Conservation (phyloP, 2,329 filamentous ascomycete species). For the Leptodontidium sp. region DNA sequence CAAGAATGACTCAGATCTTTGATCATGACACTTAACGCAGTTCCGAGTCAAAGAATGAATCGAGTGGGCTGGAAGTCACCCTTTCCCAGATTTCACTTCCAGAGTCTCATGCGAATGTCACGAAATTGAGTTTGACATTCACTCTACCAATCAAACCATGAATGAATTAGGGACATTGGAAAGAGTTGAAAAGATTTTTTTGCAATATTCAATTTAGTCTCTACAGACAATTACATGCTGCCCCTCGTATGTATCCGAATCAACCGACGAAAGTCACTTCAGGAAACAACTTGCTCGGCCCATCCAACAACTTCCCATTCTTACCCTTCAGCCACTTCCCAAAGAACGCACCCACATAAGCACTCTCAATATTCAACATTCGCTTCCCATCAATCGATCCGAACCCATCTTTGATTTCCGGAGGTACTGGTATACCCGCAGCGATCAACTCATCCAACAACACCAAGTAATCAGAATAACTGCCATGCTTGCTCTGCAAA, state of each 20-base stretch:
- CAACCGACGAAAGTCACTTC: slow-evolving; percentile 16
- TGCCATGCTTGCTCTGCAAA: slow-evolving; percentile 28
- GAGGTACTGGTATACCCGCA: slow-evolving; percentile 11
- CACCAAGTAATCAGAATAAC: slow-evolving; percentile 35
- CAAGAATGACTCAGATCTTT: no score
- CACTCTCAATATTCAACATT: slow-evolving; percentile 35
- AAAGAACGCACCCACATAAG: slow-evolving; percentile 39
- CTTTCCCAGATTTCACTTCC: no score
- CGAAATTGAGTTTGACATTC: no score
- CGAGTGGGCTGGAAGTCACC: no score
- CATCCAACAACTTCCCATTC: slow-evolving; percentile 16
- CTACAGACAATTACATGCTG: no score
- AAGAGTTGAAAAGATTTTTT: no score
- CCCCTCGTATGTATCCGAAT: not conserved
- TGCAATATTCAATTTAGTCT: no score
- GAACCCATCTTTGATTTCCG: slow-evolving; percentile 18
- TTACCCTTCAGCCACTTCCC: slow-evolving; percentile 33
- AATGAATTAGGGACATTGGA: no score
- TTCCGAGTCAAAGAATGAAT: no score
- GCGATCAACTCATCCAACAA: slow-evolving; percentile 31
- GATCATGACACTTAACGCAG: no score
- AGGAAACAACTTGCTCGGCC: slow-evolving; percentile 13
- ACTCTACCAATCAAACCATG: no score
- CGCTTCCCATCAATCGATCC: slow-evolving; percentile 39
- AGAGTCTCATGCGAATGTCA: no score